Percentiles rank a stretch among this genome's conserved stretches.
Evolutionary conservation across 306 rosid species (phyloP).

Genomic region (Vicia sativa): DNA sequence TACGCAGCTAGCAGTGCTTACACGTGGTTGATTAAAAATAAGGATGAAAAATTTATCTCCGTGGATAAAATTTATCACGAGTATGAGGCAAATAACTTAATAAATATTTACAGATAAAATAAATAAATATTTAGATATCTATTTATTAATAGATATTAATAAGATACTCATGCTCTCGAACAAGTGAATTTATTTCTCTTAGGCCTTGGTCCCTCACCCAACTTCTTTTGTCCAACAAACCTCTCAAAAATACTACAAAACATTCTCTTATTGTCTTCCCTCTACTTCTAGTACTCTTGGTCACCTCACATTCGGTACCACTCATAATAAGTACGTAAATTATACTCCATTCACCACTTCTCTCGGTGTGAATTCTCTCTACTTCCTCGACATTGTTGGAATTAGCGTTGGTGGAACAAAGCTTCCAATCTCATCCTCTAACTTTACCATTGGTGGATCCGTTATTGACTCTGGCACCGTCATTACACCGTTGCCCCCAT

Average conservation of each 20-base stretch:
- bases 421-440: constrained; percentile 44
- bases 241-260: constrained; percentile 45
- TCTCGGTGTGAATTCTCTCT: constrained; percentile 40
- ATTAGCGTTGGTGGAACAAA: constrained; percentile 46
- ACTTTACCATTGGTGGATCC: constrained; percentile 50
- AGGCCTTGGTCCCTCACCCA: constrained; percentile 74
- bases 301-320: constrained; percentile 47
- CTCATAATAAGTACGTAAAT: constrained; percentile 22
- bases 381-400: constrained; percentile 50
- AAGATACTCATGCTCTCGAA: too few species aligned
- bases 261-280: constrained; percentile 81
- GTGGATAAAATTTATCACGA: too few species aligned
- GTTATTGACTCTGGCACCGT: constrained; percentile 85
- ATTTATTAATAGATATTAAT: too few species aligned
- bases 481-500: constrained; percentile 60
- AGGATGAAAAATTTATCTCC: too few species aligned
- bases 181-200: too few species aligned
- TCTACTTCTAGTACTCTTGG: constrained; percentile 59
- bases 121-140: too few species aligned
- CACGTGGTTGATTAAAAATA: too few species aligned
- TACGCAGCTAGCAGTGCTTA: too few species aligned
- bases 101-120: too few species aligned
- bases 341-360: constrained; percentile 56
- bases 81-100: too few species aligned
- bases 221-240: constrained; percentile 73